Conservation (phyloP, 2,329 filamentous ascomycete species). For the Sporothrix brasiliensis region DNA sequence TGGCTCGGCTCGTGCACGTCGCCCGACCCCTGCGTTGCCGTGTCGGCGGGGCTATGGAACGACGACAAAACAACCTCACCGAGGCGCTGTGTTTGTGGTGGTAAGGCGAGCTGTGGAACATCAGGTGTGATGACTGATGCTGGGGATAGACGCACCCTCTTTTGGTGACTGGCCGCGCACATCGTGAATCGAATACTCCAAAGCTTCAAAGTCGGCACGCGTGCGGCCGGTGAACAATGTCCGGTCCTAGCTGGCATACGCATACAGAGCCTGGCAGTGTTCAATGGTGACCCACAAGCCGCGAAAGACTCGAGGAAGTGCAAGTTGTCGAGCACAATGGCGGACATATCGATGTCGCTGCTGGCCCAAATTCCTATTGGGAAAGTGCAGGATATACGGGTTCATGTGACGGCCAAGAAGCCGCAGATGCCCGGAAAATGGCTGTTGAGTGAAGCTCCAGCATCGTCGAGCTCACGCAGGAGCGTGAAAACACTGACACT, state of each 20-base stretch:
- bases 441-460: conserved; percentile 45
- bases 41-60: background rate
- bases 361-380: conserved; percentile 48
- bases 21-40: background rate
- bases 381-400: conserved; percentile 47
- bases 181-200: conserved; percentile 34
- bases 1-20: background rate
- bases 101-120: background rate
- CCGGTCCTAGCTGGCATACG: conserved; percentile 16
- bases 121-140: background rate
- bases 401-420: conserved; percentile 51
- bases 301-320: conserved; percentile 25
- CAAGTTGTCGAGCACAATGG: conserved; percentile 22
- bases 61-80: background rate
- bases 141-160: background rate
- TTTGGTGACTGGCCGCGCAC: conserved; percentile 22
- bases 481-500: conserved; percentile 45
- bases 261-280: conserved; percentile 27
- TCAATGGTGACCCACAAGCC: conserved; percentile 35
- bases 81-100: background rate
- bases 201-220: conserved; percentile 30
- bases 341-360: background rate
- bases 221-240: conserved; percentile 29
- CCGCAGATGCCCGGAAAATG: conserved; percentile 52
- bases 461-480: conserved; percentile 46